Percentiles rank a stretch among this genome's conserved stretches.
Conservation (phyloP, 1,139 yeast species). For the Zygosaccharomyces sapae region DNA sequence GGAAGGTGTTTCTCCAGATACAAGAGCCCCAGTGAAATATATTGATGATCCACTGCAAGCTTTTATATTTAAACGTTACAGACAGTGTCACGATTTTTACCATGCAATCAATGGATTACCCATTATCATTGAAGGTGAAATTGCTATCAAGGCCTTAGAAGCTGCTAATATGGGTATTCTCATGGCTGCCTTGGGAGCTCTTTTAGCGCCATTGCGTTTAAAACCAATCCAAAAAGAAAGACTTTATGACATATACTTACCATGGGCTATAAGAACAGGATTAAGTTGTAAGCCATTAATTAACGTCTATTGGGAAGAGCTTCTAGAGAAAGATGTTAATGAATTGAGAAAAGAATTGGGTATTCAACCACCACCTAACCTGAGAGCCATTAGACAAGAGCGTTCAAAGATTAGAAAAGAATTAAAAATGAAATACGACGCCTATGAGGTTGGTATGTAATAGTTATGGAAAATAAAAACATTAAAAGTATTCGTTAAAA, state of each 20-base stretch:
- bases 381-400: constrained; percentile 57
- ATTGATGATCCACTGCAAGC: constrained; percentile 90
- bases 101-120: constrained; percentile 92
- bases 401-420: constrained; percentile 25
- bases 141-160: constrained; percentile 88
- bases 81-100: constrained; percentile 96
- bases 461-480: background rate
- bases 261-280: constrained; percentile 85
- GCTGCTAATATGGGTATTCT: constrained; percentile 91
- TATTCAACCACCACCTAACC: constrained; percentile 61
- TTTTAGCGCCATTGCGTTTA: constrained; percentile 78
- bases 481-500: background rate
- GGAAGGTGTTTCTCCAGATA: constrained; percentile 92
- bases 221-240: constrained; percentile 45
- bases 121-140: constrained; percentile 90
- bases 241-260: constrained; percentile 63
- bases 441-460: constrained; percentile 12
- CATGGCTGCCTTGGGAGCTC: constrained; percentile 90
- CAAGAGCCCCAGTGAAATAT: constrained; percentile 79
- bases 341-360: constrained; percentile 72
- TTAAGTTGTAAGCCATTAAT: constrained; percentile 69
- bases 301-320: constrained; percentile 90
- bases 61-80: constrained; percentile 82
- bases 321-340: constrained; percentile 65
- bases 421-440: constrained; percentile 29